phyloP scores from a whole-genome alignment of 179 eudicot species.

The Spinacia oleracea region DNA sequence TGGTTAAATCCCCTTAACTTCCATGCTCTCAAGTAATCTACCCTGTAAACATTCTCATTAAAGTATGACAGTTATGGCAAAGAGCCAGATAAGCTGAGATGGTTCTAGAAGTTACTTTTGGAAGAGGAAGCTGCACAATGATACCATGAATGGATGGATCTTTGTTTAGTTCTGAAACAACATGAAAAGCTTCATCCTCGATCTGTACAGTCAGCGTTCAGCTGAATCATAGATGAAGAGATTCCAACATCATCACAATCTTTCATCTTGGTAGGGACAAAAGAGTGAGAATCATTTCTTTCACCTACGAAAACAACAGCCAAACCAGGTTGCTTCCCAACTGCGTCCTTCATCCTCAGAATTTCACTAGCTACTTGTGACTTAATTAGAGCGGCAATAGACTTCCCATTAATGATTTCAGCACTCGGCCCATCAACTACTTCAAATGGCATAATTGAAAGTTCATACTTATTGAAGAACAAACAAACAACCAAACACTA shows the following conservation, averaged over 20 bases:
- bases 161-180: constrained; percentile 38
- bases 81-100: not conserved
- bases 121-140: constrained; percentile 60
- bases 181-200: constrained; percentile 39
- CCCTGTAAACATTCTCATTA: not conserved
- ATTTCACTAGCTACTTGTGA: constrained; percentile 44
- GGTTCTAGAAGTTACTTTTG: constrained; percentile 40
- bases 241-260: constrained; percentile 60
- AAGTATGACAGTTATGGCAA: not conserved
- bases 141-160: constrained; percentile 53
- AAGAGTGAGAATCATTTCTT: constrained; percentile 48
- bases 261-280: constrained; percentile 47
- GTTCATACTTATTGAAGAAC: not conserved
- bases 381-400: constrained; percentile 42
- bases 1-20: not conserved
- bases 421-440: constrained; percentile 32
- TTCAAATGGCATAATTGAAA: constrained; percentile 14
- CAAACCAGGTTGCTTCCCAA: constrained; percentile 47
- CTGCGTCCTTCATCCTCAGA: constrained; percentile 33
- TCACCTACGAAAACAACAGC: constrained; percentile 53
- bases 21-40: not conserved
- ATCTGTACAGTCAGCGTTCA: constrained; percentile 43
- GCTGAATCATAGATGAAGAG: constrained; percentile 33
- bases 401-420: constrained; percentile 48
- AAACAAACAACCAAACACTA: not conserved